Evolutionary conservation across 495 filamentous ascomycete genomes (phyloP).

Genomic region (Penicillium daleae): DNA sequence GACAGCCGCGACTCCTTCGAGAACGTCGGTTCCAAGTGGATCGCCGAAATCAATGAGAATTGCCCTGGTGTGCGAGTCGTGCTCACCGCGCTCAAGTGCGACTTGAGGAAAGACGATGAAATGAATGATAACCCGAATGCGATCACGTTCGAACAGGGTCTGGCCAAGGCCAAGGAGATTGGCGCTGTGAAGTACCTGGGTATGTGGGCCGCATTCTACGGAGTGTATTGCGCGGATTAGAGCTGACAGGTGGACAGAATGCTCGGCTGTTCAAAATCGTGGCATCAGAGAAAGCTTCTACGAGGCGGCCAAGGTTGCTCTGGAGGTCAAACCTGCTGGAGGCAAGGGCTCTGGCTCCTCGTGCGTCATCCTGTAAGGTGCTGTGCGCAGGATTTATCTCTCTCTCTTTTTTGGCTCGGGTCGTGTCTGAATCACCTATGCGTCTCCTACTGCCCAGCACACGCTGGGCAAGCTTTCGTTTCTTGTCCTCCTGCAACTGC

Average conservation of each 20-base stretch:
- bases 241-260: constrained; percentile 61
- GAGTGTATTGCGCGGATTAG: background rate
- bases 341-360: constrained; percentile 37
- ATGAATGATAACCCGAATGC: constrained; percentile 63
- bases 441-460: background rate
- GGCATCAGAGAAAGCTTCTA: constrained; percentile 99
- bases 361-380: constrained; percentile 42
- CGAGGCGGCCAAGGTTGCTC: constrained; percentile 93
- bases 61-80: constrained; percentile 93
- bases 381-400: background rate
- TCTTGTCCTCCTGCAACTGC: background rate
- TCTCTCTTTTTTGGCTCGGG: background rate
- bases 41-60: constrained; percentile 95
- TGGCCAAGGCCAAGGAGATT: constrained; percentile 91
- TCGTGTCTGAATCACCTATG: constrained; percentile 2
- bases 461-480: background rate
- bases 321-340: constrained; percentile 72
- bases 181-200: constrained; percentile 85
- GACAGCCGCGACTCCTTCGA: constrained; percentile 95
- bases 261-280: constrained; percentile 95
- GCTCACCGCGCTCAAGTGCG: constrained; percentile 95
- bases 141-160: constrained; percentile 90
- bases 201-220: constrained; percentile 36
- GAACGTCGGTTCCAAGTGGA: constrained; percentile 98
- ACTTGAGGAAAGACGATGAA: constrained; percentile 76